Evolutionary conservation across 805 yeast species (phyloP).

Genomic region (Metschnikowia anglica): DNA sequence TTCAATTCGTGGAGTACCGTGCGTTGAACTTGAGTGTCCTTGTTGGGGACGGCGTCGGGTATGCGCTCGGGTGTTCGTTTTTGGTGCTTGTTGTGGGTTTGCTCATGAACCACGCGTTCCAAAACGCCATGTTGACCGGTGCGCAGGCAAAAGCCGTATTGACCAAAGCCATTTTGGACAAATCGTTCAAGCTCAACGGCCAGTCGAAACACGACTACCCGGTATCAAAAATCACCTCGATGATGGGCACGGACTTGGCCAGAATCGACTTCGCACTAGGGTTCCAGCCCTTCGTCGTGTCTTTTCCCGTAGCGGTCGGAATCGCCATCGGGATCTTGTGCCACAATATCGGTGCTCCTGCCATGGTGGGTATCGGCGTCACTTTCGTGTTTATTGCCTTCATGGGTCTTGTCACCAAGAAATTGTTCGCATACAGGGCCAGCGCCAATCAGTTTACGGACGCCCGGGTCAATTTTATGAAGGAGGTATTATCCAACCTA

Average conservation of each 20-base stretch:
- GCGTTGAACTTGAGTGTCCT: conserved; percentile 25
- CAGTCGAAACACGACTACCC: conserved; percentile 60
- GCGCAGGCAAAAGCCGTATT: conserved; percentile 68
- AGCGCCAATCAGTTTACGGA: conserved; percentile 69
- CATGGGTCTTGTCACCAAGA: conserved; percentile 47
- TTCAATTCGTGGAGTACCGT: conserved; percentile 33
- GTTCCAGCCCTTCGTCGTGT: conserved; percentile 61
- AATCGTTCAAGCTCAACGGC: conserved; percentile 61
- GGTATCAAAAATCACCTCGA: conserved; percentile 67
- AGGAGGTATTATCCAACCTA: conserved; percentile 76
- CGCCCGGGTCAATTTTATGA: conserved; percentile 67
- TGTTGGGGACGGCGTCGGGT: conserved; percentile 41
- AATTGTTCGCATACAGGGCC: conserved; percentile 54
- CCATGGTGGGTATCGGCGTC: conserved; percentile 66
- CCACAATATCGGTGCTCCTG: conserved; percentile 67
- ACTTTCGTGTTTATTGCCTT: conserved; percentile 50
- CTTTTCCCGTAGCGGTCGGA: conserved; percentile 62
- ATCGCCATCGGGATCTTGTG: conserved; percentile 64
- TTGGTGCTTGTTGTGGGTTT: conserved; percentile 32
- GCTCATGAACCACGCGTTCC: conserved; percentile 61
- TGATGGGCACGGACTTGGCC: conserved; percentile 79
- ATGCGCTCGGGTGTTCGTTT: conserved; percentile 38
- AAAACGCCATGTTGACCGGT: conserved; percentile 60
- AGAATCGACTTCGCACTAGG: conserved; percentile 77
- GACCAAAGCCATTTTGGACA: conserved; percentile 67